Evolutionary conservation across 306 rosid species (phyloP).

Genomic region (Nissolia schottii): DNA sequence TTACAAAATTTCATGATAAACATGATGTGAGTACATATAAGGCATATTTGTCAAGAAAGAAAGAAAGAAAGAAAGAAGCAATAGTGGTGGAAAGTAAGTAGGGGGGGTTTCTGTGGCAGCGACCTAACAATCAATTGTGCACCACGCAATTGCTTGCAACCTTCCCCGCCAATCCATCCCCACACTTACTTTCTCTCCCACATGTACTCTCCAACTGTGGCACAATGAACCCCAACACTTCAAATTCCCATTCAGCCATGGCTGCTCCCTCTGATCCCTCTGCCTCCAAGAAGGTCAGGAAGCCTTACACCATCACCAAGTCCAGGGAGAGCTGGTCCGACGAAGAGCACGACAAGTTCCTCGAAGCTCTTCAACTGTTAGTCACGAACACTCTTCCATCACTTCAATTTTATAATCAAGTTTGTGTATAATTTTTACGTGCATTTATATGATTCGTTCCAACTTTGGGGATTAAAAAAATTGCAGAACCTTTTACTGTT

Average conservation of each 20-base stretch:
- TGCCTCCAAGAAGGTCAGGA: constrained; percentile 73
- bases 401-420: neutral
- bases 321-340: constrained; percentile 93
- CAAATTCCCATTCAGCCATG: constrained; percentile 37
- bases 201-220: neutral
- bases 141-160: neutral
- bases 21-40: too few species aligned
- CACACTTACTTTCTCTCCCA: too few species aligned
- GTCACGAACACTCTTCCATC: constrained; percentile 20
- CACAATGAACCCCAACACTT: constrained; percentile 28
- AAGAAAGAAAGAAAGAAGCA: too few species aligned
- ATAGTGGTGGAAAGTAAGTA: too few species aligned
- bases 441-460: neutral
- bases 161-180: neutral
- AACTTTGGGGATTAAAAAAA: neutral
- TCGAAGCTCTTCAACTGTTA: constrained; percentile 86
- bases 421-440: too few species aligned
- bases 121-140: neutral
- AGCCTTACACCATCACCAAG: constrained; percentile 90
- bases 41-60: too few species aligned
- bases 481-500: neutral
- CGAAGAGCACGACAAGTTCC: constrained; percentile 90
- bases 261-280: constrained; percentile 47
- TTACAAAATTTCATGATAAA: too few species aligned
- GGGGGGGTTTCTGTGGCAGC: neutral